Conservation (phyloP, 2,329 filamentous ascomycete genomes). For the Phaeophleospora eucalypticola region DNA sequence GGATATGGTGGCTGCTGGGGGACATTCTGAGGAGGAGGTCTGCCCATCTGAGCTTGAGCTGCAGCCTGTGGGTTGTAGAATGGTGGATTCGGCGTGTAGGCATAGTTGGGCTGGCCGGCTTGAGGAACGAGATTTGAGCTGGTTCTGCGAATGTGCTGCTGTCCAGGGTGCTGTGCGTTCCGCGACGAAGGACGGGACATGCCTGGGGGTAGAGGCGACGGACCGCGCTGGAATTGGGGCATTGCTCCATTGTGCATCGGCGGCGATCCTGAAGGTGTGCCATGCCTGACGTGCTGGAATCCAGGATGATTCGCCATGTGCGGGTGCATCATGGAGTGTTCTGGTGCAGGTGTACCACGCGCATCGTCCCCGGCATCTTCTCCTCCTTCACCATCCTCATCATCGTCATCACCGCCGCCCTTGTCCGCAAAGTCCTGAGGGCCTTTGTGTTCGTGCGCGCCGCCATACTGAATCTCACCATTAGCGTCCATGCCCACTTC, state of each 20-base stretch:
- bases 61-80: constrained; percentile 69
- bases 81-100: constrained; percentile 79
- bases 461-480: constrained; percentile 65
- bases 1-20: constrained; percentile 26
- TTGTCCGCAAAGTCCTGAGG: constrained; percentile 86
- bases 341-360: constrained; percentile 66
- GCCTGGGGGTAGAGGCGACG: constrained; percentile 75
- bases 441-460: constrained; percentile 92
- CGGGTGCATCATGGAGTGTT: constrained; percentile 46
- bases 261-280: constrained; percentile 81
- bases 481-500: constrained; percentile 13
- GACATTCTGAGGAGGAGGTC: constrained; percentile 25
- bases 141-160: constrained; percentile 63
- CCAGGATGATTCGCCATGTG: constrained; percentile 49
- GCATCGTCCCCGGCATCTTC: constrained; percentile 41
- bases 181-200: constrained; percentile 75
- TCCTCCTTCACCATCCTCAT: constrained; percentile 71
- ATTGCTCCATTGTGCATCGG: constrained; percentile 72
- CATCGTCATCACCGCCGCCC: constrained; percentile 67
- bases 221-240: constrained; percentile 66
- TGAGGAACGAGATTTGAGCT: constrained; percentile 70
- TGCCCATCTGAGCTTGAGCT: constrained; percentile 46
- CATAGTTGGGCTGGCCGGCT: constrained; percentile 55
- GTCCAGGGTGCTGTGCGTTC: constrained; percentile 63
- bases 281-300: constrained; percentile 79